Percentiles rank a stretch among this genome's conserved stretches.
Conservation (phyloP, 306 rosid genomes). For the Vicia villosa region DNA sequence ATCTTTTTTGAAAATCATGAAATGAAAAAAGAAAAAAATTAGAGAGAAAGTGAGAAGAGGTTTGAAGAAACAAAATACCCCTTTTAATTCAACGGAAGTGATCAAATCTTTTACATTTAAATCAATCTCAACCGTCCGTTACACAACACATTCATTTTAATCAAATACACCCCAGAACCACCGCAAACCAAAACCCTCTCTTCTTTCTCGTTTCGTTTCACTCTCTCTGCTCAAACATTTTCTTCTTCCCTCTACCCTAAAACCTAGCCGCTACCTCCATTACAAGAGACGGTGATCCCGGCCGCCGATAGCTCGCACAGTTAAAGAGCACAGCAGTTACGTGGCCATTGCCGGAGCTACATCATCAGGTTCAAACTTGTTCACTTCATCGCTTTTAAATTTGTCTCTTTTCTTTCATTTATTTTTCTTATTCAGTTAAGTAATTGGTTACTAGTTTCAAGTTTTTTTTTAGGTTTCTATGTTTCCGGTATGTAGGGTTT, state of each 20-base stretch:
- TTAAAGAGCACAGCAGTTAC: not conserved
- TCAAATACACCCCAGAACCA: not conserved
- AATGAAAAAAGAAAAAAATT: too few species aligned
- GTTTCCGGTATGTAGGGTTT: not conserved
- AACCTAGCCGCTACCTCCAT: conserved; percentile 2
- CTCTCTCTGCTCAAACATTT: not conserved
- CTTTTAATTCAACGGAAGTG: not conserved
- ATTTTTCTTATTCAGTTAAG: not conserved
- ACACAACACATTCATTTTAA: not conserved
- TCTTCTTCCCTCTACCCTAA: not conserved
- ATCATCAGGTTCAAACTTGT: not conserved
- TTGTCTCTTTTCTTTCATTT: not conserved
- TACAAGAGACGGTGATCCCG: not conserved
- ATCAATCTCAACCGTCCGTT: not conserved
- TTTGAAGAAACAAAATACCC: too few species aligned
- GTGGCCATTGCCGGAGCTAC: not conserved
- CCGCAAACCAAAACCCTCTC: not conserved
- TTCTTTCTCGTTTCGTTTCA: not conserved
- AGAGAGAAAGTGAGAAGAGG: too few species aligned
- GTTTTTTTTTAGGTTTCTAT: not conserved
- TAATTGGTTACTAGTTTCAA: not conserved
- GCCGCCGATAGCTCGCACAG: not conserved
- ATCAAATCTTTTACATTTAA: not conserved
- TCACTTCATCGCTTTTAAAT: not conserved
- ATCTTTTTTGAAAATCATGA: too few species aligned